Conservation (phyloP, 2,329 filamentous ascomycete species). For the Neopestalotiopsis clavispora region DNA sequence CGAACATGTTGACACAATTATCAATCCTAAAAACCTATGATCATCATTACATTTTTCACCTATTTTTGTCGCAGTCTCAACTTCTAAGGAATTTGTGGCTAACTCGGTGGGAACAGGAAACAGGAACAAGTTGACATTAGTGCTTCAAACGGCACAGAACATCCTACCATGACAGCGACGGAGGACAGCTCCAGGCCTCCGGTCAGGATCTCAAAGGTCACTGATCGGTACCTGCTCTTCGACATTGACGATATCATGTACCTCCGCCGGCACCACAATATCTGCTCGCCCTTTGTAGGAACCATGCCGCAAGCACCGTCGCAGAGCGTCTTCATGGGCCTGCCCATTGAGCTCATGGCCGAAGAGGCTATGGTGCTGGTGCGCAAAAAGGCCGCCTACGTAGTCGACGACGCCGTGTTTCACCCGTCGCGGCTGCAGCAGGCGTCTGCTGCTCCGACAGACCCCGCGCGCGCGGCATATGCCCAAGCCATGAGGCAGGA, state of each 20-base stretch:
- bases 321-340: conserved; percentile 90
- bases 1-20: conserved; percentile 57
- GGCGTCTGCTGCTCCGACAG: conserved; percentile 47
- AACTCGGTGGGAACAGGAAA: neutral
- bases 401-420: conserved; percentile 78
- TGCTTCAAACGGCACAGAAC: no score
- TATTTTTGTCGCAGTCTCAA: conserved; percentile 21
- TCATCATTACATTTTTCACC: conserved; percentile 35
- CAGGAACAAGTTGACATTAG: no score
- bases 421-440: conserved; percentile 73
- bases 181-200: conserved; percentile 30
- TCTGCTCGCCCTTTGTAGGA: conserved; percentile 85
- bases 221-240: conserved; percentile 86
- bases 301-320: conserved; percentile 91
- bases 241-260: conserved; percentile 80
- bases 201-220: conserved; percentile 81
- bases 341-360: conserved; percentile 87
- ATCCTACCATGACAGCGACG: neutral
- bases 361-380: conserved; percentile 87
- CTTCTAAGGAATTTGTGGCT: conserved; percentile 2
- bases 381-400: conserved; percentile 74
- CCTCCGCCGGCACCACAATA: conserved; percentile 79
- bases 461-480: conserved; percentile 64
- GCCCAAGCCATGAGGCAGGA: conserved; percentile 58
- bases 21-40: conserved; percentile 49